Evolutionary conservation across 1,139 yeast genomes (phyloP).

Genomic region (Diutina rugosa): DNA sequence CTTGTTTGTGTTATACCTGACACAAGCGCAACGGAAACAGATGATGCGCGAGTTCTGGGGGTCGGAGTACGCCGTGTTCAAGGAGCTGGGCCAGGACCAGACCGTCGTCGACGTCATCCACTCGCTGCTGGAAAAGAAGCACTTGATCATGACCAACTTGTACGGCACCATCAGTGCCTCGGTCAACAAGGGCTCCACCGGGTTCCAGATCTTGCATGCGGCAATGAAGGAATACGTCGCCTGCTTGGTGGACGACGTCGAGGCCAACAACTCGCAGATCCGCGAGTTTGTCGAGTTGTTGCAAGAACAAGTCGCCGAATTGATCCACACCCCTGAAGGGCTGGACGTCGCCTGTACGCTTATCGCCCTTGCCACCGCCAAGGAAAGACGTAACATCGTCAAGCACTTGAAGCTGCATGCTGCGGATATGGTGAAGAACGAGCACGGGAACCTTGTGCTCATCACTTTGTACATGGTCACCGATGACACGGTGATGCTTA

Average conservation of each 20-base stretch:
- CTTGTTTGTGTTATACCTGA: conserved; percentile 73
- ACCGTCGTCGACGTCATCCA: conserved; percentile 53
- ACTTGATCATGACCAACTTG: conserved; percentile 62
- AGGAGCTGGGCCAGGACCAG: conserved; percentile 55
- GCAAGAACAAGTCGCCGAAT: conserved; percentile 83
- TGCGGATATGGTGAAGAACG: conserved; percentile 64
- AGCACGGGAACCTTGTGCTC: conserved; percentile 73
- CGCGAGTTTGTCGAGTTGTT: conserved; percentile 75
- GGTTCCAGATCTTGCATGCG: conserved; percentile 91
- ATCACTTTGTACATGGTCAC: conserved; percentile 74
- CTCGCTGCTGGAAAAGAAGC: conserved; percentile 74
- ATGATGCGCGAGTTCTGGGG: conserved; percentile 97
- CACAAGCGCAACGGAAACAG: conserved; percentile 74
- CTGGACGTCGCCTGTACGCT: conserved; percentile 81
- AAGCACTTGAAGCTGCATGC: conserved; percentile 65
- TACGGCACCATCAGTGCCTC: conserved; percentile 79
- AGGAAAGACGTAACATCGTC: conserved; percentile 76
- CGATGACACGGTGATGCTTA: conserved; percentile 82
- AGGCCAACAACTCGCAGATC: conserved; percentile 42
- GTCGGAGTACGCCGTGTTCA: conserved; percentile 86
- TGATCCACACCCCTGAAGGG: conserved; percentile 93
- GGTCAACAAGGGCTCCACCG: conserved; percentile 90
- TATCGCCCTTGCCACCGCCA: conserved; percentile 77
- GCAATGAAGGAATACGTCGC: conserved; percentile 84
- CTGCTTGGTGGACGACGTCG: conserved; percentile 42